Conservation (phyloP, 2,329 filamentous ascomycete genomes). For the Fusarium poae region DNA sequence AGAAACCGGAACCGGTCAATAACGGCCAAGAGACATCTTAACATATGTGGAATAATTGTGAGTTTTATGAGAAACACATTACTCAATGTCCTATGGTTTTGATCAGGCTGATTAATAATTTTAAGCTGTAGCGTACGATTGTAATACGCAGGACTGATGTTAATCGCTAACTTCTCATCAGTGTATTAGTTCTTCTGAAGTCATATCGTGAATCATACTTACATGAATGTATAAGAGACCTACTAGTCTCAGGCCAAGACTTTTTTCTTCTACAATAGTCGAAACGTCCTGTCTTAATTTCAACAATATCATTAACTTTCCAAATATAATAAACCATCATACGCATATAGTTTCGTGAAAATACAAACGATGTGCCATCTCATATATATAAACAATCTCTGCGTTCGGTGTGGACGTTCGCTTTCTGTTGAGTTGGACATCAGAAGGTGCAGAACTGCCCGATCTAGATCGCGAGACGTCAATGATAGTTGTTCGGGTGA, state of each 20-base stretch:
- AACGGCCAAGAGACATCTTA: no score
- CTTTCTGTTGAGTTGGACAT: neutral
- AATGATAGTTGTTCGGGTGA: neutral
- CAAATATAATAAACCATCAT: no score
- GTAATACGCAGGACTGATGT: no score
- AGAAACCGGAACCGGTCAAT: neutral
- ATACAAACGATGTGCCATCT: neutral
- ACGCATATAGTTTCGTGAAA: neutral
- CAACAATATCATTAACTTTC: neutral
- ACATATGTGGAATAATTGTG: no score
- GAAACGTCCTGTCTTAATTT: accelerated
- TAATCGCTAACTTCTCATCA: no score
- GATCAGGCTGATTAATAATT: no score
- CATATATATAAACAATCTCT: neutral
- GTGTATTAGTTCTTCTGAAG: no score
- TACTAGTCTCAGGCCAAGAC: no score
- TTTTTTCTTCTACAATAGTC: neutral
- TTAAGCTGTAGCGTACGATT: no score
- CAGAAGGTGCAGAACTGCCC: neutral
- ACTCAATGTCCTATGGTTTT: no score
- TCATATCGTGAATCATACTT: neutral
- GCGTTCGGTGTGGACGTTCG: neutral
- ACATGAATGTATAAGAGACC: neutral
- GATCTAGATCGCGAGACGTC: neutral
- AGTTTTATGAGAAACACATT: no score